Conservation (phyloP, 306 rosid species). For the Trifolium subterraneum region DNA sequence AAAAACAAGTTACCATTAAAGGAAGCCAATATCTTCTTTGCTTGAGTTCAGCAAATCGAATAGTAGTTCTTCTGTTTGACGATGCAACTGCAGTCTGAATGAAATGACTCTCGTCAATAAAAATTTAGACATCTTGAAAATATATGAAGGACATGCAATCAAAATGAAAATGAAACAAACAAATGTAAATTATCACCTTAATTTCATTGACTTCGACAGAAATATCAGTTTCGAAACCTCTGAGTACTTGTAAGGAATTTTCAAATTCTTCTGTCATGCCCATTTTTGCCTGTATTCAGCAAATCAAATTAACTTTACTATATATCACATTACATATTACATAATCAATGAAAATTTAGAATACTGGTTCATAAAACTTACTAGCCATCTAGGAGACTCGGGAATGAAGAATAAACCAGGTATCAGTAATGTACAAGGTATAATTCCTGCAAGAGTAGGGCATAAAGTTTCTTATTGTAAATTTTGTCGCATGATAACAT, state of each 20-base stretch:
- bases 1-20: slow-evolving; percentile 64
- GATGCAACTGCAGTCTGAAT: slow-evolving; percentile 81
- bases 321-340: not conserved
- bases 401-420: slow-evolving; percentile 97
- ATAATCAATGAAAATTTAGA: slow-evolving; percentile 25
- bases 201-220: slow-evolving; percentile 83
- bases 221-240: slow-evolving; percentile 91
- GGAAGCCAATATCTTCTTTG: slow-evolving; percentile 94
- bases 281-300: slow-evolving; percentile 78
- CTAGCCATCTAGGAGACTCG: slow-evolving; percentile 99
- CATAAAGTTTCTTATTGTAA: slow-evolving; percentile 37
- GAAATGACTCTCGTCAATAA: slow-evolving; percentile 35
- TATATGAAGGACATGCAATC: slow-evolving; percentile 6
- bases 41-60: slow-evolving; percentile 77
- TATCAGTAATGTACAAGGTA: slow-evolving; percentile 87
- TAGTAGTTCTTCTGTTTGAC: slow-evolving; percentile 62
- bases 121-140: slow-evolving; percentile 20
- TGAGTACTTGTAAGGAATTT: slow-evolving; percentile 91
- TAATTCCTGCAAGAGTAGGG: slow-evolving; percentile 60
- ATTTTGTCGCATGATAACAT: not conserved
- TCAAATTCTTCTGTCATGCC: slow-evolving; percentile 96
- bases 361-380: slow-evolving; percentile 39
- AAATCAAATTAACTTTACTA: slow-evolving; percentile 31
- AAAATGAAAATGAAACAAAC: slow-evolving; percentile 2
- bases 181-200: slow-evolving; percentile 48